Conservation (phyloP, 2,329 filamentous ascomycete genomes). For the Fusarium hainanense region DNA sequence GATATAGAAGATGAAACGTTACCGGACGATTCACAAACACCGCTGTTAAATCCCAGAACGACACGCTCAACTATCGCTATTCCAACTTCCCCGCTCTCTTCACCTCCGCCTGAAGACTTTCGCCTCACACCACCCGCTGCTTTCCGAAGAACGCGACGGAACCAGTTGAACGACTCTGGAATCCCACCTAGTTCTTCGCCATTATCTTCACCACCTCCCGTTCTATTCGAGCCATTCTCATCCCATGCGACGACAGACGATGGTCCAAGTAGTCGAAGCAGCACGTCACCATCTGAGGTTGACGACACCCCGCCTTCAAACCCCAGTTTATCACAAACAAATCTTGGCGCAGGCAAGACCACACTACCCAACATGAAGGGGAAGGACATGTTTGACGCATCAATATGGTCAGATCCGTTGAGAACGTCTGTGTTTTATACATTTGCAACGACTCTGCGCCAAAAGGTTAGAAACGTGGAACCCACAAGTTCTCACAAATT, state of each 20-base stretch:
- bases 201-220: conserved; percentile 66
- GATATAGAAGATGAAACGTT: conserved; percentile 30
- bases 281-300: conserved; percentile 57
- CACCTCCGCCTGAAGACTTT: conserved; percentile 51
- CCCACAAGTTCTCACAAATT: conserved; percentile 76
- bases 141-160: conserved; percentile 39
- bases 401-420: conserved; percentile 75
- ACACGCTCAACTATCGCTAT: conserved; percentile 39
- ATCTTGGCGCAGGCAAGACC: conserved; percentile 48
- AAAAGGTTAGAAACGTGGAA: conserved; percentile 71
- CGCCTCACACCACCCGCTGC: conserved; percentile 44
- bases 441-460: conserved; percentile 74
- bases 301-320: conserved; percentile 59
- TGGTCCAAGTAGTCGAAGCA: conserved; percentile 52
- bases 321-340: conserved; percentile 53
- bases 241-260: conserved; percentile 52
- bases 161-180: conserved; percentile 36
- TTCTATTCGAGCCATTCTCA: conserved; percentile 63
- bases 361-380: conserved; percentile 73
- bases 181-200: conserved; percentile 61
- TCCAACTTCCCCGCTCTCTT: conserved; percentile 53
- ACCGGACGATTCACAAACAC: conserved; percentile 3
- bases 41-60: conserved; percentile 31
- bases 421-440: conserved; percentile 78
- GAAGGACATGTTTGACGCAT: conserved; percentile 76